Base-by-base conservation (phyloP, 108 stramenopile species). In the Licmophora abbreviata region DNA sequence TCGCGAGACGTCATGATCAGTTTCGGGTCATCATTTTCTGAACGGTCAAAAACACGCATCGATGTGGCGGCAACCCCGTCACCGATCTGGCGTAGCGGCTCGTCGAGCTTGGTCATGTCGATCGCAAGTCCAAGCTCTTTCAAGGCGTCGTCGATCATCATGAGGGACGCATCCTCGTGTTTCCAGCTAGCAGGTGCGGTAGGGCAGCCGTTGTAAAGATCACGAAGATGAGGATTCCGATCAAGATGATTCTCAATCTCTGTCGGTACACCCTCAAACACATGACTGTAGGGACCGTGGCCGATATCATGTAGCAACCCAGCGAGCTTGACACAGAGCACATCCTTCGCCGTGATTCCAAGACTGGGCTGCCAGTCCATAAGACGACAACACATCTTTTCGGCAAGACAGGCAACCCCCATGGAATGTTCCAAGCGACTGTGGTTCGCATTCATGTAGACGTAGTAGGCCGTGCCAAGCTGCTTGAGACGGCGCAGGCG, bases 251-350 rank as follows among this genome's bases (percentile, higher is more conserved):
- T 46, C 38, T 52, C 31, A 15, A 72, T 28, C 35, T 68, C 54
- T 4, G 29, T 50, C 18, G 45, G 49, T 18, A 47, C 47, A 23
- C 73, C 74, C 44, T 84, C 85, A 58, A 63, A 97, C 3, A 89
- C 32, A 69, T 97, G 96, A 11, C 71, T 74, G 64, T 62, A 95
- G 0, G 92, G 87, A 20, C 96, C 96, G 43, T 90, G 88, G n/a
- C 88, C 93, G 29, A 89, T 54, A 56, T 97, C 96, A 65, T 97
- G 96, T 21, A 79, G 51, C 45, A 95, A 58, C 1, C 93, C 96
- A 5, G 96, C 96, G 24, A 97, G 68, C 59, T 89, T 93, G 41
- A 95, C 91, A 66, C 94, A 95, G 15, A 85, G 54, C 12, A 93
- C 64, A 62, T 97, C 96, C 48, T 76, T 82, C 17, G 68, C 73